A percentile compares a stretch with the other conserved stretches of the same genome.
These are phyloP conservation scores for Coemansia umbellata DNA, from an alignment of 192 early-diverging fungal species.

Conservation along the genomic window DNA sequence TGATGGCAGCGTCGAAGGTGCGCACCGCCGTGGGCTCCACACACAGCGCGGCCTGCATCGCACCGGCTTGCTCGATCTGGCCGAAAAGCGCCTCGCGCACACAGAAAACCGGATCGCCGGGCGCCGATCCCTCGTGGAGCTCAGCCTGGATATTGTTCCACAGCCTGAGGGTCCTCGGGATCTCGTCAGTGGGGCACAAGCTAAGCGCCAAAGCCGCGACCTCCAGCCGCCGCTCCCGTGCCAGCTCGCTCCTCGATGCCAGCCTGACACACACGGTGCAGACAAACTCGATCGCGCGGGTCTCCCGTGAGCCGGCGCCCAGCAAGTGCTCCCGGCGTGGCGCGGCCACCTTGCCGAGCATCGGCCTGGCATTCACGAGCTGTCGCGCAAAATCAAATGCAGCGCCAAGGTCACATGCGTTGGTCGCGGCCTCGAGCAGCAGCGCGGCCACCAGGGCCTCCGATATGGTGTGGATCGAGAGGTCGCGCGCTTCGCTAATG, in stretches of 20 bases:
- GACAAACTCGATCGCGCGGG: constrained; percentile 19
- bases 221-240: constrained; percentile 6
- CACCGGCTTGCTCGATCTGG: neutral
- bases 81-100: constrained; percentile 6
- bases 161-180: constrained; percentile 18
- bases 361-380: constrained; percentile 10
- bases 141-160: constrained; percentile 9
- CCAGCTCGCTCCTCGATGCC: neutral
- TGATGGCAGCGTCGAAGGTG: constrained; percentile 41
- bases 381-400: constrained; percentile 22
- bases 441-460: constrained; percentile 22
- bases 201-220: constrained; percentile 28
- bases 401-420: constrained; percentile 1
- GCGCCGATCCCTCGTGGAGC: neutral
- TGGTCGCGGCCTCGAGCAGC: constrained; percentile 18
- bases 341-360: constrained; percentile 11
- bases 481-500: constrained; percentile 7
- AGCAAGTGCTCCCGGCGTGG: no score
- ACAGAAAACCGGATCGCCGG: neutral
- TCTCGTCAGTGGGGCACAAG: constrained; percentile 22
- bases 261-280: constrained; percentile 15
- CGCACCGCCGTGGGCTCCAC: neutral
- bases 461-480: constrained; percentile 8
- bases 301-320: constrained; percentile 4
- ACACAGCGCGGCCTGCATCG: neutral